These are phyloP conservation scores for Kwoniella heveanensis DNA, from an alignment of 768 basidiomycete species.

Conservation along the genomic window DNA sequence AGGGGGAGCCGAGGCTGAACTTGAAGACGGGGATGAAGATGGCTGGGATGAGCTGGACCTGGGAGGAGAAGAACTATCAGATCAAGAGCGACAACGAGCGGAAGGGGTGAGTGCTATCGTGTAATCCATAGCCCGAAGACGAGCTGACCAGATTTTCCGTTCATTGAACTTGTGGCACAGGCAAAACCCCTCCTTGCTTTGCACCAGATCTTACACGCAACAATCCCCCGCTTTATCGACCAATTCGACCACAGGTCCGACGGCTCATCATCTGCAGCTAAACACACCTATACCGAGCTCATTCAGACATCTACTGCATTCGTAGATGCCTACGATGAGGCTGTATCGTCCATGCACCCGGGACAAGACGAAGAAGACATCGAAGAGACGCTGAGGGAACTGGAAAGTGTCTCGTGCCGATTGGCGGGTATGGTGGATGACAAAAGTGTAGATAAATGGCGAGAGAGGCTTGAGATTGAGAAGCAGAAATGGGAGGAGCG, in stretches of 20 bases:
- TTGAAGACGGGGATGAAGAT: constrained; percentile 25
- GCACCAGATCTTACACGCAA: constrained; percentile 42
- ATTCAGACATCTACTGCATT: constrained; percentile 23
- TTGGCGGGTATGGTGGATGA: constrained; percentile 12
- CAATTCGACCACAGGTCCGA: constrained; percentile 3
- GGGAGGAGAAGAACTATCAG: constrained; percentile 25
- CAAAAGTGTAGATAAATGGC: constrained; percentile 34
- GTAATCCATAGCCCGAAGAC: no score
- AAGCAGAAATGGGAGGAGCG: constrained; percentile 30
- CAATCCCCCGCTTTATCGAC: constrained; percentile 30
- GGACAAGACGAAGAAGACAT: constrained; percentile 39
- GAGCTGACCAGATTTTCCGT: neutral
- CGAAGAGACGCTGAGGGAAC: constrained; percentile 20
- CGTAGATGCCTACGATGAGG: constrained; percentile 37
- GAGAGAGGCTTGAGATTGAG: constrained; percentile 27
- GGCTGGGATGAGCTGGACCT: constrained; percentile 36
- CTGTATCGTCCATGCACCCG: constrained; percentile 41
- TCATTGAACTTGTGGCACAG: constrained; percentile 12
- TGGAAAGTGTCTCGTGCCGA: constrained; percentile 16
- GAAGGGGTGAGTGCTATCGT: constrained; percentile 42
- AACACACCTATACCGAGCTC: constrained; percentile 19
- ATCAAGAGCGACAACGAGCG: constrained; percentile 26
- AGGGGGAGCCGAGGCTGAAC: constrained; percentile 23
- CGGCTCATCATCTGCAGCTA: neutral
- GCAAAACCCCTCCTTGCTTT: constrained; percentile 42